phyloP scores from a whole-genome alignment of 139 green algal genomes.

The Volvox reticuliferus region DNA sequence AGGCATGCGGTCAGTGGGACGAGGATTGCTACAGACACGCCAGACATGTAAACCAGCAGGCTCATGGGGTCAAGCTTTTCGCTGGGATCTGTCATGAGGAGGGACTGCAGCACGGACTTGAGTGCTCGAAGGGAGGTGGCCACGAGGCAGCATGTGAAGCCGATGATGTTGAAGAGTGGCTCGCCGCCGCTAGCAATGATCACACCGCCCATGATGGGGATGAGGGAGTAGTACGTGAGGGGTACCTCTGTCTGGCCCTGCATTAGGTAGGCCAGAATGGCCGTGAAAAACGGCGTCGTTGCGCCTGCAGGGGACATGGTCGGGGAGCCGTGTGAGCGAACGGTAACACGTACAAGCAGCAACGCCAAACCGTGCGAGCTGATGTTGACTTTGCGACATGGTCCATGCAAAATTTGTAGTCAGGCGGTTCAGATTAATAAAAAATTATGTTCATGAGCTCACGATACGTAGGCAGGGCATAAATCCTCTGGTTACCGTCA shows the following conservation, averaged over 20 bases:
- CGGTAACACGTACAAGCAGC: too few relatives aligned
- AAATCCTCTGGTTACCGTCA: too few relatives aligned
- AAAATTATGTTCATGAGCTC: too few relatives aligned
- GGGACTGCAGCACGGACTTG: slow-evolving; percentile 88
- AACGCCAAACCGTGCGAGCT: too few relatives aligned
- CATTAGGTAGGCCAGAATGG: slow-evolving; percentile 80
- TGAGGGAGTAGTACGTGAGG: slow-evolving; percentile 86
- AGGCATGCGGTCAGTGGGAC: slow-evolving; percentile 79
- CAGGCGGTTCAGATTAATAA: too few relatives aligned
- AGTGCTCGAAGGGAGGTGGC: slow-evolving; percentile 68
- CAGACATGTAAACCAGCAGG: slow-evolving; percentile 95
- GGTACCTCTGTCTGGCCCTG: slow-evolving; percentile 69
- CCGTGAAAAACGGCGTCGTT: slow-evolving; percentile 97
- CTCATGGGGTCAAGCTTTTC: slow-evolving; percentile 86
- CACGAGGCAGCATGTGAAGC: slow-evolving; percentile 74
- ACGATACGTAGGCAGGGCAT: too few relatives aligned
- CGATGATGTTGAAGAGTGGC: slow-evolving; percentile 88
- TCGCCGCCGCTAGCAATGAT: slow-evolving; percentile 90
- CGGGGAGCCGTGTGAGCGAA: too few relatives aligned
- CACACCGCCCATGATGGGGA: slow-evolving; percentile 91
- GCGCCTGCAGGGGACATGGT: slow-evolving; percentile 64
- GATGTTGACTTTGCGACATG: too few relatives aligned
- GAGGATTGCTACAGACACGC: slow-evolving; percentile 78
- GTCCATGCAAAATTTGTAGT: too few relatives aligned
- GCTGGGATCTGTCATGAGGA: slow-evolving; percentile 50